Evolutionary conservation across 2,329 filamentous ascomycete species (phyloP), one percentile per base, ranked within the genome.

Genomic region (Nigrospora osmanthi): DNA sequence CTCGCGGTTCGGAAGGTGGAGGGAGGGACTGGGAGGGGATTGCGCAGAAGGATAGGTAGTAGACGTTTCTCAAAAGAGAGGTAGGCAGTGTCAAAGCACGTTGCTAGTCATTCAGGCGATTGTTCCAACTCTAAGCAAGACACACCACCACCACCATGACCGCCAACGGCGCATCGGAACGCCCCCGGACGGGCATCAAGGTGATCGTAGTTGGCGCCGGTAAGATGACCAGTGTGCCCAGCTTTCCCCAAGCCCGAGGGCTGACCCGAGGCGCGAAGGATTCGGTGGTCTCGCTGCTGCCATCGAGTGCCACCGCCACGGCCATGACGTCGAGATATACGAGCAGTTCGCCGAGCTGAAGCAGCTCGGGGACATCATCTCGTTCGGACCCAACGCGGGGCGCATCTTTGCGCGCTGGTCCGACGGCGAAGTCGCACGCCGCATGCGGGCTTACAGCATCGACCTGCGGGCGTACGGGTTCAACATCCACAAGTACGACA

Each of bases 261-360:
- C 15, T 32, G n/a, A 32, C 48, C 41, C 11, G 39, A 37, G 31
- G 35, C 44, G 19, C 19, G 44, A 56, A 63, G 80, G 79, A 16
- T 82, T 83, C 48, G 80, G 76, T 35, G 80, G 80, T 14, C 67
- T 83, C 28, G 77, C 77, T 7, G 75, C 78, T n/a, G 79, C 79
- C 35, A 79, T 83, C 48, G 80, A 83, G 60, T 81, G 78, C 54
- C 70, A 76, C 49, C 71, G 76, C n/a, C 76, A 82, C 50, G 80
- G 80, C 14, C 80, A 82, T 55, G 64, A 69, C 13, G 78, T 80
- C 16, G 63, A 71, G 44, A 69, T 82, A 48, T 79, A 80, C 56
- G 78, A 81, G 53, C 68, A 72, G 1, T 81, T 80, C 47, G 64
- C 71, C 9, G 70, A 73, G 44, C 69, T 81, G 44, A 83, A 81